Conservation (phyloP, 164 flowering plant genomes). For the Malania oleifera region DNA sequence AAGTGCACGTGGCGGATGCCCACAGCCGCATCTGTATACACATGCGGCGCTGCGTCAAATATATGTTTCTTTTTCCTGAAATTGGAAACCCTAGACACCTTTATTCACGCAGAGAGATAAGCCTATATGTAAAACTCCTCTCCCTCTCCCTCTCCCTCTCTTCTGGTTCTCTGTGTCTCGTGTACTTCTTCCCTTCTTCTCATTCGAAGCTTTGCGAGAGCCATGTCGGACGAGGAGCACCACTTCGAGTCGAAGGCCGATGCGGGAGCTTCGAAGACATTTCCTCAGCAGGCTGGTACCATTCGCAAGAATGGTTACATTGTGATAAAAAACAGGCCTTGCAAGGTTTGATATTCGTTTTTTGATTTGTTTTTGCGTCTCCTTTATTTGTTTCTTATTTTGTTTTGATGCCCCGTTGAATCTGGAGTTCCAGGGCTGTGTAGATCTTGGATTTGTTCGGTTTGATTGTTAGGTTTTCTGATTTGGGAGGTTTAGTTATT, state of each 20-base stretch:
- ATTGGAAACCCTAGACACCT: no score
- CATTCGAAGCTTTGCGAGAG: neutral
- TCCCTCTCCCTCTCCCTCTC: neutral
- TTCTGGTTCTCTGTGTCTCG: no score
- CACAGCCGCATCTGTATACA: no score
- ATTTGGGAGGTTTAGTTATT: no score
- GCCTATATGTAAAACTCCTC: no score
- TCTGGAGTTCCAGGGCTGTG: neutral
- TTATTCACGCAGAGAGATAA: no score
- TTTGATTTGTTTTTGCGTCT: no score
- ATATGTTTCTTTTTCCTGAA: no score
- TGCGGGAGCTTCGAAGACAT: conserved; percentile 66
- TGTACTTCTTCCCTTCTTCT: neutral
- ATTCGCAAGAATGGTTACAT: conserved; percentile 54
- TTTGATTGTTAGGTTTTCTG: no score
- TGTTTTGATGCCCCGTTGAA: neutral
- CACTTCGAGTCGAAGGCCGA: conserved; percentile 64
- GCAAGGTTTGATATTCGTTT: conserved; percentile 37
- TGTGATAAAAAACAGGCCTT: conserved; percentile 50
- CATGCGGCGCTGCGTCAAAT: no score
- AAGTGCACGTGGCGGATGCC: no score
- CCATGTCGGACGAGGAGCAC: conserved; percentile 74
- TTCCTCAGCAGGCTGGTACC: conserved; percentile 61
- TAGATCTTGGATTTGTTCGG: no score
- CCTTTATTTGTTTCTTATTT: neutral